Evolutionary conservation across 2,329 filamentous ascomycete species (phyloP), one percentile per base, ranked within the genome.

Genomic region (Penicillium concentricum): DNA sequence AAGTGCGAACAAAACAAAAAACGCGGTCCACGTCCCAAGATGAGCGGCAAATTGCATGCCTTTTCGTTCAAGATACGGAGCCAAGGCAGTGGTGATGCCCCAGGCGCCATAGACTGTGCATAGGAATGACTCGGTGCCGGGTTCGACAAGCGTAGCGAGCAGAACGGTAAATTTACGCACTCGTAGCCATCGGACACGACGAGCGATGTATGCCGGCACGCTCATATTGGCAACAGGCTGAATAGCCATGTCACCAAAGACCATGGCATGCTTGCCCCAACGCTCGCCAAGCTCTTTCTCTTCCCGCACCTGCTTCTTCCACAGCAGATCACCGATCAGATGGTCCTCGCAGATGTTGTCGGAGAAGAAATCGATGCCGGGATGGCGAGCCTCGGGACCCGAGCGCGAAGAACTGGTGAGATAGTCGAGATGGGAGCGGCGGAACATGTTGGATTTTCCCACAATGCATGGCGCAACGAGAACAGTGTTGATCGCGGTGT

Each of bases 391-490:
- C 63, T 67, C 77, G 67, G 43, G 72, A 65, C 26, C 69, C 81
- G 82, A 62, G 69, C 74, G 51, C 32, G 86, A 87, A n/a, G 70
- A 65, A 0, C 74, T 67, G 0, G 86, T 88, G 9, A 94, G 84
- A 62, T 84, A 83, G 74, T 97, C 85, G 35, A 99, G 85, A 68
- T 99, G 93, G 0, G 91, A 90, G 60, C 89, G 90, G 57, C 94
- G 89, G 76, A 97, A 99, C 92, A 99, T 97, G 77, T 95, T 97
- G 68, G 91, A 96, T 78, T 99, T 99, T 49, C 94, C 94, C 22
- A 97, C 88, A 56, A 96, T 89, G 74, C 94, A 99, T 9, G 95
- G 94, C 0, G 94, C 94, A 51, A 97, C 78, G 4, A 89, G 83
- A 16, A 97, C 91, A 0, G 91, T 90, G 75, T 97, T 97, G 82